Evolutionary conservation across 148 eudicot genomes (phyloP), one percentile per base, ranked within the genome.

Genomic region (Camellia japonica): DNA sequence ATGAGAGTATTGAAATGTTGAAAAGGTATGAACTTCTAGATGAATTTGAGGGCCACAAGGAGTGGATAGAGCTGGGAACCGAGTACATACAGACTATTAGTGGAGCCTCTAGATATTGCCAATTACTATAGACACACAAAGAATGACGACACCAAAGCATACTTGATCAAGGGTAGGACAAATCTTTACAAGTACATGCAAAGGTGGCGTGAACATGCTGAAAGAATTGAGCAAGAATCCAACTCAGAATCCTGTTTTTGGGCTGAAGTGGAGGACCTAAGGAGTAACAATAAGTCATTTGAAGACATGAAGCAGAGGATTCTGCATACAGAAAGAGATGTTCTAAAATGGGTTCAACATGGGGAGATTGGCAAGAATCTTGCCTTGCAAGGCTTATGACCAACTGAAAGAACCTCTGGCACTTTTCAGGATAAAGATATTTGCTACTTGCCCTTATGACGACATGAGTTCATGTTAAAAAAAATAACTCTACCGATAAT

Each of bases 51-150:
- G 86, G 92, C 79, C 65, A 84, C 23, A 80, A 86, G 64, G 93
- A 91, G 73, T 94, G 98, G 98, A 94, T 92, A 42, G 90, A 91
- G 85, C 82, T 94, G 15, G 98, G 97, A 60, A 94, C 98, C 20
- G 46, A 82, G 84, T 94, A 85, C 77, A 82, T 94, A 85, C 77
- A 82, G 98, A 74, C 83, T 87, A 60, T 86, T 90, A 15, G 87
- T 92, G 62, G 97, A 94, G 86, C 97, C 97, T 13, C 76, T 94
- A 44, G 97, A 92, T 78, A 94, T 94, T 0, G 93, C 98, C 70
- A 92, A 94, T 86, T 92, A 91, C 71, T 91, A 94, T 64, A 83
- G 97, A 63, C 95, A 92, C 84, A 82, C 80, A 64, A 84, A 82
- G 82, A 88, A 94, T 55, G 93, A 92, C 65, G 94, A 90, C 80